Conservation (phyloP, 2,329 filamentous ascomycete genomes). For the Cladorrhinum sp. region DNA sequence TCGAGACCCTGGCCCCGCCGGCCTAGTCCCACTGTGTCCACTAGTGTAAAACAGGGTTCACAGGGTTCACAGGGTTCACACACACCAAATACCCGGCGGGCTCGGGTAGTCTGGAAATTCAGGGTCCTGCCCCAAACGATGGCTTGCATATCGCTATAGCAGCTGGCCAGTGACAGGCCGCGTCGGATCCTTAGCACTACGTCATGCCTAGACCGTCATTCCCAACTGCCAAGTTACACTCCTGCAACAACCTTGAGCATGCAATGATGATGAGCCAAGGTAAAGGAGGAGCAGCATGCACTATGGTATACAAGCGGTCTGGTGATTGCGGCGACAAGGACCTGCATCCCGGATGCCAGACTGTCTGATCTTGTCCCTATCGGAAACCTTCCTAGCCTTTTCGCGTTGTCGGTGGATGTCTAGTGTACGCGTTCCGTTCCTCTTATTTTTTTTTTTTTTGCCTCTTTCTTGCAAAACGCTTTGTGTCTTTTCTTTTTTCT, state of each 20-base stretch:
- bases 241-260: not conserved
- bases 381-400: too few species aligned
- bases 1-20: slow-evolving; percentile 10
- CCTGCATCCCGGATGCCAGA: not conserved
- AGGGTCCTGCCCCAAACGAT: slow-evolving; percentile 28
- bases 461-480: too few species aligned
- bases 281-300: not conserved
- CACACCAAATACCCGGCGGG: slow-evolving; percentile 21
- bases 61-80: slow-evolving; percentile 23
- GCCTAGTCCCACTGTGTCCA: slow-evolving; percentile 9
- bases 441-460: too few species aligned
- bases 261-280: not conserved
- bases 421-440: slow-evolving; percentile 10
- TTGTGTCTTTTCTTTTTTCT: too few species aligned
- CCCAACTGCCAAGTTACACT: not conserved
- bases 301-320: not conserved
- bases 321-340: not conserved
- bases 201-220: slow-evolving; percentile 18
- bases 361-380: not conserved
- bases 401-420: too few species aligned
- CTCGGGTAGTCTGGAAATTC: slow-evolving; percentile 24
- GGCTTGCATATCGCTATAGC: slow-evolving; percentile 24
- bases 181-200: slow-evolving; percentile 12
- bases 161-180: slow-evolving; percentile 18
- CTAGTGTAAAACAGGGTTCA: slow-evolving; percentile 14